Base-by-base conservation (phyloP, 805 yeast species). In the Naumovozyma baii region DNA sequence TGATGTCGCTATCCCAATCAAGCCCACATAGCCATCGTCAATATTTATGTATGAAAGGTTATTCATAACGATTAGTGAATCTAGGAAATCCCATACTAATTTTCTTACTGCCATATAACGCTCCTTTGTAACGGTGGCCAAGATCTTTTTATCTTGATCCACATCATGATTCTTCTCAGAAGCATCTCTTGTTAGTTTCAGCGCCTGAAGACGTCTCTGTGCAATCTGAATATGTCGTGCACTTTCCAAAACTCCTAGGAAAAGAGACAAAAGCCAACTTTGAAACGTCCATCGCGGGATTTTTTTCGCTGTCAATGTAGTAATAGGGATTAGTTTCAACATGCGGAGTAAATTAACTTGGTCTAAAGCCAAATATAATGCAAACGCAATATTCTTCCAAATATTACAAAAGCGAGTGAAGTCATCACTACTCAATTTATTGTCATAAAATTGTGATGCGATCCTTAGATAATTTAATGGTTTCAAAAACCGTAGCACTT, bases 401-500 rank as follows among this genome's bases (percentile, higher is more conserved):
- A 76, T 42, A 29, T 45, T 52, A 29, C 36, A 31, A 31, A 37
- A 33, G 14, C 59, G 49, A 13, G 47, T 68, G 16, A 76, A 68
- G 13, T 76, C 66, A 44, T 66, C 55, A 56, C 78, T 75, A 38
- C 72, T 58, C 34, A 86, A 71, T 66, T 83, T 80, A 62, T 84
- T 78, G 55, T 78, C 83, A 51, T 68, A 73, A 12, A 83, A 73
- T 46, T 72, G 70, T 2, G 82, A 69, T 3, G 88, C 83, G n/a
- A 75, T 72, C 51, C 78, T 77, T 39, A 83, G 55, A 57, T 81
- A 86, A 51, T 70, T 70, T 52, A 88, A 64, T 1, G 94, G 94
- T 63, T 87, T 88, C 46, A 86, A 74, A 54, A 81, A 77, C 54
- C 96, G 75, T 68, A 88, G 64, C 17, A 87, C 79, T 66, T 90